Conservation (phyloP, 768 basidiomycete species). For the Imleria badia region DNA sequence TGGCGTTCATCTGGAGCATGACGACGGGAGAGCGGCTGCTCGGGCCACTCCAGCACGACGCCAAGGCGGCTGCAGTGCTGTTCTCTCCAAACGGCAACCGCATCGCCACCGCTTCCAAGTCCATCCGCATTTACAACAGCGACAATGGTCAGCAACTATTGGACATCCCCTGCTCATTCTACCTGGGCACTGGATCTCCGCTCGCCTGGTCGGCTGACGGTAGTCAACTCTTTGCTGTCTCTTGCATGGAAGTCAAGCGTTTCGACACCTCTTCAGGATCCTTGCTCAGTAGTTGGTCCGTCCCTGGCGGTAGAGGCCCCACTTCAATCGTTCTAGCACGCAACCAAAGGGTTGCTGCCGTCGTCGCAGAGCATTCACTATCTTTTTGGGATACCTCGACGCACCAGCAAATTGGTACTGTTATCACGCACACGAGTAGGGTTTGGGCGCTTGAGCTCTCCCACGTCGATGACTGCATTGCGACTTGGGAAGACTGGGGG, state of each 20-base stretch:
- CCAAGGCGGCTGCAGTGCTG: neutral
- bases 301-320: neutral
- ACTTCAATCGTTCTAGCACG: neutral
- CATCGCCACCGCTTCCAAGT: neutral
- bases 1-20: neutral
- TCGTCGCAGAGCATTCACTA: neutral
- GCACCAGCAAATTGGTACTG: neutral
- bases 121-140: neutral
- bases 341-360: too few species aligned
- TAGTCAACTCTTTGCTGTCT: neutral
- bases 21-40: neutral
- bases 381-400: slow-evolving; percentile 1
- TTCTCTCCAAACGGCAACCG: slow-evolving; percentile 2
- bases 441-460: neutral
- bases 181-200: too few species aligned
- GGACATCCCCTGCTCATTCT: neutral
- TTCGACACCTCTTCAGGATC: too few species aligned
- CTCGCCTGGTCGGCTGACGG: too few species aligned
- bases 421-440: neutral
- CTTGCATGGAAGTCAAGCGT: neutral
- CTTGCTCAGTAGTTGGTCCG: neutral
- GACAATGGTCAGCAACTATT: neutral
- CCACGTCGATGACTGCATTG: neutral
- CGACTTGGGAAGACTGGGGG: neutral
- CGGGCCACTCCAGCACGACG: neutral